Percentiles rank a stretch among this genome's conserved stretches.
Evolutionary conservation across 805 yeast genomes (phyloP).

Genomic region (Saccharomyces paradoxus): DNA sequence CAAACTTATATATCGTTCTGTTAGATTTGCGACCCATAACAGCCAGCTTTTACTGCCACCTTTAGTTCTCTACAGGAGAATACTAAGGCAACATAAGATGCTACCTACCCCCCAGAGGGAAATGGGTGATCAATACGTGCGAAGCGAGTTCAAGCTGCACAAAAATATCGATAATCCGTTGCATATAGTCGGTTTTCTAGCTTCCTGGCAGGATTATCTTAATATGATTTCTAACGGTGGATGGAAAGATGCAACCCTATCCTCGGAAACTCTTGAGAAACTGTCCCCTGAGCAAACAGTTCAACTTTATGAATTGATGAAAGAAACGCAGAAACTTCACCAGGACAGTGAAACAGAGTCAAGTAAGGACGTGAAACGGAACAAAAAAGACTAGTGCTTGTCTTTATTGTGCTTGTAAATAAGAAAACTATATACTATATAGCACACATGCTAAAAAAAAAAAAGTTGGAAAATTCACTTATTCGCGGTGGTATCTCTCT

Average conservation of each 20-base stretch:
- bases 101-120: constrained; percentile 64
- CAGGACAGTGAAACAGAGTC: constrained; percentile 1
- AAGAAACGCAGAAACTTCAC: constrained; percentile 45
- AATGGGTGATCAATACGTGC: constrained; percentile 85
- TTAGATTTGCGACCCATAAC: not conserved
- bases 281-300: constrained; percentile 87
- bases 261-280: constrained; percentile 58
- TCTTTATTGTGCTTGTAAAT: not conserved
- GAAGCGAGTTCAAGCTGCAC: constrained; percentile 83
- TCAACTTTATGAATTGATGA: constrained; percentile 75
- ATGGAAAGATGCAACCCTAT: constrained; percentile 59
- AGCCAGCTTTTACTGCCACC: constrained; percentile 70
- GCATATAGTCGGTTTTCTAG: constrained; percentile 85
- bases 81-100: constrained; percentile 67
- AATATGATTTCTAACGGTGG: constrained; percentile 48
- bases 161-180: constrained; percentile 76
- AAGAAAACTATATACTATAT: not conserved
- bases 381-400: not conserved
- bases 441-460: not conserved
- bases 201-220: constrained; percentile 89
- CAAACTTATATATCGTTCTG: not conserved
- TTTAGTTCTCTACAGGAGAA: constrained; percentile 62
- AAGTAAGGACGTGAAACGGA: not conserved
- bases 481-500: not conserved
- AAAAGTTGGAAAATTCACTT: not conserved